Evolutionary conservation across 192 early-diverging fungal species (phyloP).

Genomic region (Backusella tuberculispora): DNA sequence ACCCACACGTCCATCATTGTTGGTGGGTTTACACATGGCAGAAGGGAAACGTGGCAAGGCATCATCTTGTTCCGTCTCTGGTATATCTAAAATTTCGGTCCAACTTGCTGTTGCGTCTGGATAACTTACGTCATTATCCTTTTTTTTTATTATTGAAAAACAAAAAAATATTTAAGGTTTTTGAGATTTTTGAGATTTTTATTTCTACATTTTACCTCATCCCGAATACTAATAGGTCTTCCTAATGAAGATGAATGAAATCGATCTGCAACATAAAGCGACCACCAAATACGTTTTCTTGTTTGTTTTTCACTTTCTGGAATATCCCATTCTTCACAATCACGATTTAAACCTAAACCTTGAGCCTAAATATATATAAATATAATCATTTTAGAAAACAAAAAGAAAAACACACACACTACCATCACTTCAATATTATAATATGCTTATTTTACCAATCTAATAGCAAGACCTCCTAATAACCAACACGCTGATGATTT

Average conservation of each 20-base stretch:
- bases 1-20: slow-evolving; percentile 10
- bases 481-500: slow-evolving; percentile 41
- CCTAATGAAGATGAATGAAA: slow-evolving; percentile 70
- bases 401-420: background rate
- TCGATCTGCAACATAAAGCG: slow-evolving; percentile 69
- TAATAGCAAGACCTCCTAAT: slow-evolving; percentile 25
- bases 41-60: slow-evolving; percentile 27
- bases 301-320: slow-evolving; percentile 61
- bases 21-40: slow-evolving; percentile 22
- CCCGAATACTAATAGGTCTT: slow-evolving; percentile 55
- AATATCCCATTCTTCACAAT: slow-evolving; percentile 60
- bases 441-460: background rate
- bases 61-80: slow-evolving; percentile 21
- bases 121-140: slow-evolving; percentile 39
- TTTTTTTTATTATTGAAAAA: background rate
- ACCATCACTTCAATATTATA: too few species aligned
- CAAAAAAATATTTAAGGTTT: too few species aligned
- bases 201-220: slow-evolving; percentile 41
- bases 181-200: too few species aligned
- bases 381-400: background rate
- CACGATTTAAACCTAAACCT: slow-evolving; percentile 76
- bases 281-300: slow-evolving; percentile 79
- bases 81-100: slow-evolving; percentile 36
- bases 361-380: too few species aligned
- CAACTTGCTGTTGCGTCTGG: slow-evolving; percentile 36